These are phyloP conservation scores for Penicillium sp. DNA, from an alignment of 2,329 filamentous ascomycete species.

Conservation along the genomic window DNA sequence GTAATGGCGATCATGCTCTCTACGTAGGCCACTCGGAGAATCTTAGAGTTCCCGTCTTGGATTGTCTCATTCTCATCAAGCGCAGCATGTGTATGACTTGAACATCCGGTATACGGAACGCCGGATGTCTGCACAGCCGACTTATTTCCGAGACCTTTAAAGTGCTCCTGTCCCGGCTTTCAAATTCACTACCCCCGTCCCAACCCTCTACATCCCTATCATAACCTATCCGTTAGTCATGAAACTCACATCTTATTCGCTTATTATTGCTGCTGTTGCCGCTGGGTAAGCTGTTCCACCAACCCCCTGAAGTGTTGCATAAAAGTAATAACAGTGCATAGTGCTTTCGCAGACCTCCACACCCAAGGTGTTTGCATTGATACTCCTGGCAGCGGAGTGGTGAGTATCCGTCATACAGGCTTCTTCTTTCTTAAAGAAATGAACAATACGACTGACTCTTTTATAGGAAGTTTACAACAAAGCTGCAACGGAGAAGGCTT, in stretches of 20 bases:
- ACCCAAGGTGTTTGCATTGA: constrained; percentile 22
- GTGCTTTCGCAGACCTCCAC: constrained; percentile 24
- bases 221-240: neutral
- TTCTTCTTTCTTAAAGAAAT: no score
- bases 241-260: neutral
- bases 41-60: no score
- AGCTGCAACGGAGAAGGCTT: constrained; percentile 25
- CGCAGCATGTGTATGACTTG: no score
- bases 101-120: no score
- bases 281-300: neutral
- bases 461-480: constrained; percentile 23
- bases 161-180: neutral
- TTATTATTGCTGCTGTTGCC: neutral
- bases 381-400: constrained; percentile 18
- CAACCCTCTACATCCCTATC: neutral
- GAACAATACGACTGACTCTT: neutral
- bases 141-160: no score
- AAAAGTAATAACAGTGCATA: constrained; percentile 7
- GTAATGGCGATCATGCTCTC: no score
- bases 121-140: no score
- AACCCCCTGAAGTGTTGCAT: neutral
- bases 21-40: no score
- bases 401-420: constrained; percentile 8
- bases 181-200: neutral
- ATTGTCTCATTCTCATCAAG: no score